Percentiles rank a stretch among this genome's conserved stretches.
phyloP scores from a whole-genome alignment of 345 rosid species.

The Excoecaria agallocha region DNA sequence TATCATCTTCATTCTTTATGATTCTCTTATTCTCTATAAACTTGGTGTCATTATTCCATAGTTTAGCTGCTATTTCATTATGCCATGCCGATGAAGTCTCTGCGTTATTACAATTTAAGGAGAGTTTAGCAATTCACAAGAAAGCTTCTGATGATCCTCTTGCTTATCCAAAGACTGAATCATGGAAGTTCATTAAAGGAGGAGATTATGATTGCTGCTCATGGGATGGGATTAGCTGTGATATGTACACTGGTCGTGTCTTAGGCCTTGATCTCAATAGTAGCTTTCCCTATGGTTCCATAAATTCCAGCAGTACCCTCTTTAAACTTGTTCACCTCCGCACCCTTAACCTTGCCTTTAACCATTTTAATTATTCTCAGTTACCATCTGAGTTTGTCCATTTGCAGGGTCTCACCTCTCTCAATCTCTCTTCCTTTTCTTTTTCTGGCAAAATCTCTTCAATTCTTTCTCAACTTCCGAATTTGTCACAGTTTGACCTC shows the following conservation, averaged over 20 bases:
- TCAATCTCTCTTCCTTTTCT: background rate
- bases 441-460: background rate
- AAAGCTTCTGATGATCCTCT: background rate
- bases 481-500: slow-evolving; percentile 1
- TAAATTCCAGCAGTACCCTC: background rate
- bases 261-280: background rate
- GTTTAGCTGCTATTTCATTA: background rate
- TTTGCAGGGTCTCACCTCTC: background rate
- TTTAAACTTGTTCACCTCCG: background rate
- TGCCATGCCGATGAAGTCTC: background rate
- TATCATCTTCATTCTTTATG: no score
- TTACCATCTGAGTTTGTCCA: background rate
- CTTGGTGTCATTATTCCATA: no score
- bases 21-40: no score
- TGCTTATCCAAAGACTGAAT: background rate
- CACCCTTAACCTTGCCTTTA: background rate
- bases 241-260: background rate
- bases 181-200: background rate
- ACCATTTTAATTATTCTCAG: background rate
- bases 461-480: background rate
- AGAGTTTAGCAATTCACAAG: background rate
- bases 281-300: background rate
- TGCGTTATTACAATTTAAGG: background rate
- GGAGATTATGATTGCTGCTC: background rate
- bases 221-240: background rate